phyloP scores from a whole-genome alignment of 192 early-diverging fungal genomes.

The Backusella psychrophila region DNA sequence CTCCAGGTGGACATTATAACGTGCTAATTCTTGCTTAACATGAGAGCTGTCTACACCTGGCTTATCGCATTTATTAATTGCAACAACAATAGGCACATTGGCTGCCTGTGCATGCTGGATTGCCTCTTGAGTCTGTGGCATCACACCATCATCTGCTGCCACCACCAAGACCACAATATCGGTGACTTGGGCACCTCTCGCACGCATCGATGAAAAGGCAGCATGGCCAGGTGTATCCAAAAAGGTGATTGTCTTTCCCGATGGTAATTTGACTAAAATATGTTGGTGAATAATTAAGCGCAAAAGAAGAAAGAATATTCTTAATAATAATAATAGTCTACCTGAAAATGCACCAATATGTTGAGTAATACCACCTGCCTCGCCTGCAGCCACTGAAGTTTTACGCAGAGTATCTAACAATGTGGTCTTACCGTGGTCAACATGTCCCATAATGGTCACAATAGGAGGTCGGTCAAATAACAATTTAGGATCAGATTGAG shows the following conservation, averaged over 20 bases:
- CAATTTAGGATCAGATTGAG: conserved; percentile 70
- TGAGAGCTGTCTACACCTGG: conserved; percentile 64
- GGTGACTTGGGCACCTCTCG: conserved; percentile 89
- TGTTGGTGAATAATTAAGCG: not conserved
- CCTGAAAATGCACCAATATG: conserved; percentile 97
- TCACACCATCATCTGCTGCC: conserved; percentile 96
- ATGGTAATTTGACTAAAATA: conserved; percentile 54
- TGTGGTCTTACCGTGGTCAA: conserved; percentile 97
- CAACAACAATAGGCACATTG: conserved; percentile 89
- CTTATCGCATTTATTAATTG: conserved; percentile 98
- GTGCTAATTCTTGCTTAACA: conserved; percentile 66
- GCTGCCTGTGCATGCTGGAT: conserved; percentile 88
- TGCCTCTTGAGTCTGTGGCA: conserved; percentile 97
- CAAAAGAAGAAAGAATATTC: not conserved
- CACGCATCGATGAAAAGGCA: conserved; percentile 92
- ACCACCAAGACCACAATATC: conserved; percentile 98
- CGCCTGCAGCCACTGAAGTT: conserved; percentile 87
- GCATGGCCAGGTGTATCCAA: conserved; percentile 97
- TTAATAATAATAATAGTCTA: not conserved
- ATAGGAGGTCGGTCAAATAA: conserved; percentile 83
- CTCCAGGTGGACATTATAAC: conserved; percentile 83
- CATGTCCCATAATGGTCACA: conserved; percentile 98
- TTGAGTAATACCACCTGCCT: conserved; percentile 97
- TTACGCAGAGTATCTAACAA: conserved; percentile 89
- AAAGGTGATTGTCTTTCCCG: conserved; percentile 82